Conservation (phyloP, 305 asterid genomes). For the Fraxinus latifolia region DNA sequence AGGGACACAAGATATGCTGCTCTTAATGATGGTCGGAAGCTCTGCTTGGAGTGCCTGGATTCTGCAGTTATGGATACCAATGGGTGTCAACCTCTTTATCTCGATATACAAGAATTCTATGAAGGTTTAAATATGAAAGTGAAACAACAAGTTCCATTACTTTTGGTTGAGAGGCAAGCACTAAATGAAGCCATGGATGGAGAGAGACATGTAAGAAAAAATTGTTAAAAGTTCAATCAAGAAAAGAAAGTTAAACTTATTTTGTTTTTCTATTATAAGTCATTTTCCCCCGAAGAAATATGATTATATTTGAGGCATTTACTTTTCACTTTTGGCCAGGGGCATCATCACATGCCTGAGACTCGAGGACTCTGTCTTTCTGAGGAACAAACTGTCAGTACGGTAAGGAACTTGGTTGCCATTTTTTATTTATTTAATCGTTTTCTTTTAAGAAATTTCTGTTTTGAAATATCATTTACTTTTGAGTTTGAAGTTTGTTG, state of each 20-base stretch:
- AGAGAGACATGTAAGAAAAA: conserved; percentile 42
- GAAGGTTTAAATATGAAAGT: conserved; percentile 51
- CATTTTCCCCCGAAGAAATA: not conserved
- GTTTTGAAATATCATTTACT: not conserved
- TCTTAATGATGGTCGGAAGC: conserved; percentile 55
- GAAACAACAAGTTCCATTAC: conserved; percentile 52
- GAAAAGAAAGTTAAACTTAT: not conserved
- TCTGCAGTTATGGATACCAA: conserved; percentile 48
- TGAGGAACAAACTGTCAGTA: conserved; percentile 57
- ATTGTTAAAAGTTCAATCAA: not conserved
- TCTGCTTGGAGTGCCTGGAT: conserved; percentile 55
- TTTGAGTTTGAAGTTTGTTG: not conserved
- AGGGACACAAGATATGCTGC: conserved; percentile 43
- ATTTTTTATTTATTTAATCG: not conserved
- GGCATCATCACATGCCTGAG: conserved; percentile 62
- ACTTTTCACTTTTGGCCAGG: conserved; percentile 31
- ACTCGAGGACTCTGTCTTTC: conserved; percentile 59
- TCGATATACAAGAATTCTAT: conserved; percentile 52
- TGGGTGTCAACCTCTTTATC: conserved; percentile 52
- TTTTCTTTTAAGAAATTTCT: not conserved
- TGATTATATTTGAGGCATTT: not conserved
- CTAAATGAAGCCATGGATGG: conserved; percentile 59
- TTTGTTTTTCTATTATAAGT: not conserved
- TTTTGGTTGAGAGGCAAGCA: conserved; percentile 57
- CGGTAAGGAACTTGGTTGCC: conserved; percentile 30